A percentile compares a stretch with the other conserved stretches of the same genome.
Conservation (phyloP, 371 early-diverging fungal species). For the Syncephalastrum contaminatum region DNA sequence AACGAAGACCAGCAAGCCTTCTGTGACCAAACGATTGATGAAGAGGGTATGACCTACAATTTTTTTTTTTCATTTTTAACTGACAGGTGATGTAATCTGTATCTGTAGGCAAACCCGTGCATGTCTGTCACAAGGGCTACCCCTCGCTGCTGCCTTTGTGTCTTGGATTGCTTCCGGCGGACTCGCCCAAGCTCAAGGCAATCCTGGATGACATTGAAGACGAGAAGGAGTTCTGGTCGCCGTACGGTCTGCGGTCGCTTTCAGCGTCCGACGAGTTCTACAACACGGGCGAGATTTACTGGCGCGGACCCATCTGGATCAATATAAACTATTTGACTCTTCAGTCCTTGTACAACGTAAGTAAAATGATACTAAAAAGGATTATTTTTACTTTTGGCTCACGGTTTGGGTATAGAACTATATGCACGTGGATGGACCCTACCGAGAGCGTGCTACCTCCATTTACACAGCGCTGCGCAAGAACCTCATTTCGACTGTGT, state of each 20-base stretch:
- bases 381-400: background rate
- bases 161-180: slow-evolving; percentile 71
- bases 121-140: slow-evolving; percentile 89
- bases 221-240: slow-evolving; percentile 80
- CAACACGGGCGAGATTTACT: slow-evolving; percentile 88
- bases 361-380: background rate
- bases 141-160: slow-evolving; percentile 80
- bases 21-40: slow-evolving; percentile 75
- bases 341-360: slow-evolving; percentile 68
- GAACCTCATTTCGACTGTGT: slow-evolving; percentile 79
- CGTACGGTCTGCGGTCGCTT: slow-evolving; percentile 79
- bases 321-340: slow-evolving; percentile 89
- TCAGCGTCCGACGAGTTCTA: slow-evolving; percentile 74
- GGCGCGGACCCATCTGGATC: slow-evolving; percentile 96
- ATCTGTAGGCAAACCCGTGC: slow-evolving; percentile 41
- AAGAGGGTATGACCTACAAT: slow-evolving; percentile 18
- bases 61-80: slow-evolving; percentile 7
- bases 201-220: slow-evolving; percentile 75
- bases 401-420: slow-evolving; percentile 55
- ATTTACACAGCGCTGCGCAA: slow-evolving; percentile 76
- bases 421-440: slow-evolving; percentile 62
- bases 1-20: slow-evolving; percentile 67
- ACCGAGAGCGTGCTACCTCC: slow-evolving; percentile 62
- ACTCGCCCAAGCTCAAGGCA: slow-evolving; percentile 68
- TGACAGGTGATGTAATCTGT: background rate